Evolutionary conservation across 1,139 yeast genomes (phyloP).

Genomic region (Lodderomyces theae): DNA sequence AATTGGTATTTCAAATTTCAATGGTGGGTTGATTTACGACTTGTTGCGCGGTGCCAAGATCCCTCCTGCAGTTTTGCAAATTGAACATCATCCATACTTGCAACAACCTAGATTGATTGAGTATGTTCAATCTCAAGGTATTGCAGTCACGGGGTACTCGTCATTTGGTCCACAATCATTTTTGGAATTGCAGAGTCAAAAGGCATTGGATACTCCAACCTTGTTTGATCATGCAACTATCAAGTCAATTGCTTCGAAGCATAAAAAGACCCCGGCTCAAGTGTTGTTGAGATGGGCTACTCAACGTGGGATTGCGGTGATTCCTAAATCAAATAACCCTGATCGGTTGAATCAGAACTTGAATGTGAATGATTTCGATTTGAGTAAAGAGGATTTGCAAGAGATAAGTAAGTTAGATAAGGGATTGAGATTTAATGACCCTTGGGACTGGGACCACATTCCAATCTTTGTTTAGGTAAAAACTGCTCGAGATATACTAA

Average conservation of each 20-base stretch:
- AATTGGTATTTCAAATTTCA: conserved; percentile 83
- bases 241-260: conserved; percentile 50
- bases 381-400: conserved; percentile 52
- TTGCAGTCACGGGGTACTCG: conserved; percentile 80
- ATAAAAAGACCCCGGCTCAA: conserved; percentile 57
- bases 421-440: conserved; percentile 80
- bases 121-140: conserved; percentile 57
- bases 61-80: conserved; percentile 79
- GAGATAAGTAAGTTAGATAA: conserved; percentile 57
- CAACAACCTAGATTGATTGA: conserved; percentile 69
- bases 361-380: conserved; percentile 51
- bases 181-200: conserved; percentile 54
- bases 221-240: conserved; percentile 56
- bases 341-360: conserved; percentile 61
- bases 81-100: conserved; percentile 91
- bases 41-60: conserved; percentile 68
- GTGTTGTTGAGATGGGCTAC: conserved; percentile 80
- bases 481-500: too few relatives aligned
- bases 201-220: conserved; percentile 52
- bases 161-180: conserved; percentile 79
- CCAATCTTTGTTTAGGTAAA: conserved; percentile 43
- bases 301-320: conserved; percentile 67
- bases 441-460: conserved; percentile 69
- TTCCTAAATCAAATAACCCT: conserved; percentile 70
- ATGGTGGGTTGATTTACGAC: conserved; percentile 68